Evolutionary conservation across 768 basidiomycete species (phyloP).

Genomic region (Podaxis rugospora): DNA sequence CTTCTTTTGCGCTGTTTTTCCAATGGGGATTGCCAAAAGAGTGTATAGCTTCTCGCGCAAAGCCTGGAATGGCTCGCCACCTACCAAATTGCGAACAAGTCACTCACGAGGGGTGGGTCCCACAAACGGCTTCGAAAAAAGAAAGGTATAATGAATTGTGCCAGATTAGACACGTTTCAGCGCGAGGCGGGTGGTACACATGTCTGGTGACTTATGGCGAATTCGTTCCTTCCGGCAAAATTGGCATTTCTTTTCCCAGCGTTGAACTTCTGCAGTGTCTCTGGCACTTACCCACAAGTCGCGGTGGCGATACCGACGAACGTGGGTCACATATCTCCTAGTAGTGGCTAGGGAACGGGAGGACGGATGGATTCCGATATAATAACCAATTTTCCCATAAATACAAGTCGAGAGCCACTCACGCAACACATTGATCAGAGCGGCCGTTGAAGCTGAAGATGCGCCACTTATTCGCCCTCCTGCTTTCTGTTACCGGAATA

Average conservation of each 20-base stretch:
- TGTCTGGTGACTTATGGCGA: not conserved
- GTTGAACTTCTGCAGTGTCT: not conserved
- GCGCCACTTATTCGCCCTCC: not conserved
- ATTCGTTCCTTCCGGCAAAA: not conserved
- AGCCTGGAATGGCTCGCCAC: not conserved
- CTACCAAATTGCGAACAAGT: not conserved
- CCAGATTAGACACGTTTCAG: not conserved
- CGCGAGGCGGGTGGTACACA: not conserved
- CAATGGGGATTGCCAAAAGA: too few species aligned
- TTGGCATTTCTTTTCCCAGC: not conserved
- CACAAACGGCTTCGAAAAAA: not conserved
- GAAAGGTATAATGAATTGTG: not conserved
- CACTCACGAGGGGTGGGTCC: not conserved
- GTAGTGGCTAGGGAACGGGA: too few species aligned
- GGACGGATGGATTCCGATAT: too few species aligned
- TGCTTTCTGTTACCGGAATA: slow-evolving; percentile 9
- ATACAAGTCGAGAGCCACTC: not conserved
- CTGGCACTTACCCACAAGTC: not conserved
- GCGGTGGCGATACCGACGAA: not conserved
- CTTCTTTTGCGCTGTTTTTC: too few species aligned
- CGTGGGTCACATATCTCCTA: not conserved
- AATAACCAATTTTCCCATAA: not conserved
- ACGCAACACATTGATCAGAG: not conserved
- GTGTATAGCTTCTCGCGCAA: not conserved
- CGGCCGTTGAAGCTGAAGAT: not conserved